Conservation (phyloP, 768 basidiomycete species). For the Mycena capillaripes region DNA sequence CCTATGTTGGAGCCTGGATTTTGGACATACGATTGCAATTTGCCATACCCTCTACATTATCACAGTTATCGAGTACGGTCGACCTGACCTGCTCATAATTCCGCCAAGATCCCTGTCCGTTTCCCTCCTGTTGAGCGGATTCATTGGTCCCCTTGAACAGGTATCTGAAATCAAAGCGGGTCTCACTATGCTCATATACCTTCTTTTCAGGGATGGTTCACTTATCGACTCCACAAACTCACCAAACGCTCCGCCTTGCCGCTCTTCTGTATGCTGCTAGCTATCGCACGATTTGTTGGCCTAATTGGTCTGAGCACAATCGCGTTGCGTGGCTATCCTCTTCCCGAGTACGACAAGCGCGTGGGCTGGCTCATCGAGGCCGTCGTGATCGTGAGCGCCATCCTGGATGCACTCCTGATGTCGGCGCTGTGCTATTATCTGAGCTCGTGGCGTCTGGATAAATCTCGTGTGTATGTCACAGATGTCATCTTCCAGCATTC, state of each 20-base stretch:
- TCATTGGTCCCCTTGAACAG: neutral
- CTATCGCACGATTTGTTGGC: neutral
- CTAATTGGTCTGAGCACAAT: neutral
- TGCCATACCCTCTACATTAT: constrained; percentile 7
- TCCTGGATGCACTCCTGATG: neutral
- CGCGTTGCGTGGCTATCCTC: neutral
- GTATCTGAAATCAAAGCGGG: neutral
- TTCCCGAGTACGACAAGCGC: neutral
- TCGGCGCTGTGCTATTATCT: neutral
- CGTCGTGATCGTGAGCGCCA: neutral
- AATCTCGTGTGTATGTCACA: neutral
- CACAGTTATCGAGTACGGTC: neutral
- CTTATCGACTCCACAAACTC: neutral
- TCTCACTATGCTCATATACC: too few species aligned
- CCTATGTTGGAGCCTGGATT: neutral
- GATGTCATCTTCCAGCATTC: too few species aligned
- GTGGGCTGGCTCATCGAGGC: neutral
- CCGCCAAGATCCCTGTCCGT: neutral
- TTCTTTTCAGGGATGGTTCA: neutral
- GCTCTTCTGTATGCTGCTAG: neutral
- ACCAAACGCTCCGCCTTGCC: neutral
- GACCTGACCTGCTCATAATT: neutral
- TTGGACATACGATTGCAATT: neutral
- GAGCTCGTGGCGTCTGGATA: neutral
- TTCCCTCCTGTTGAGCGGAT: neutral